Conservation (phyloP, 139 green algal genomes). For the Ostreobium quekettii region DNA sequence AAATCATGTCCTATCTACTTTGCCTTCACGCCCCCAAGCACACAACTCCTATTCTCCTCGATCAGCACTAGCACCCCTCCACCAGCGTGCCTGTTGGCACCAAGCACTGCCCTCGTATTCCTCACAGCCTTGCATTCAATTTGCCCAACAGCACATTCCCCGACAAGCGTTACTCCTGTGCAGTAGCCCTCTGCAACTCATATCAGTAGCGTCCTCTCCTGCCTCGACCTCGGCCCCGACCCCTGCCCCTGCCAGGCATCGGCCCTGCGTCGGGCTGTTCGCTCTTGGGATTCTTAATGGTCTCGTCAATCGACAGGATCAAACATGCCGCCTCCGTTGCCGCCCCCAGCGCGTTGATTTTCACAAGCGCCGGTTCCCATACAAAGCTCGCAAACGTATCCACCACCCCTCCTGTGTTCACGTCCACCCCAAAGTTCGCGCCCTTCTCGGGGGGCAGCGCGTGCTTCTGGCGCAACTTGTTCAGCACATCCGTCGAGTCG, state of each 20-base stretch:
- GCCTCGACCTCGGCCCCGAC: slow-evolving; percentile 27
- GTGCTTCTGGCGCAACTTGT: slow-evolving; percentile 96
- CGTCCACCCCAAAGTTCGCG: slow-evolving; percentile 83
- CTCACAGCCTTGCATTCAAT: too few species aligned
- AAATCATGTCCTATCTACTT: too few species aligned
- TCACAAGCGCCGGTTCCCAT: slow-evolving; percentile 92
- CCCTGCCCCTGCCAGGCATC: slow-evolving; percentile 26
- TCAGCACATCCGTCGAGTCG: slow-evolving; percentile 96
- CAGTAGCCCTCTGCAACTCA: too few species aligned
- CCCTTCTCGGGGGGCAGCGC: slow-evolving; percentile 47
- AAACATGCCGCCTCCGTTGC: slow-evolving; percentile 93
- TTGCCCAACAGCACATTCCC: too few species aligned
- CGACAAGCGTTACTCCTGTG: too few species aligned
- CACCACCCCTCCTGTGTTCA: slow-evolving; percentile 88
- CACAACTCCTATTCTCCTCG: too few species aligned
- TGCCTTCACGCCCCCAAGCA: too few species aligned
- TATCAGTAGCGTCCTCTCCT: too few species aligned
- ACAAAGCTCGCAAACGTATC: slow-evolving; percentile 92
- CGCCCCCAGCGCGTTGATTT: slow-evolving; percentile 87
- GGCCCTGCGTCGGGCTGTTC: slow-evolving; percentile 39
- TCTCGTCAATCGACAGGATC: slow-evolving; percentile 95
- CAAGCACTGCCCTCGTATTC: too few species aligned
- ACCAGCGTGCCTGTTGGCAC: too few species aligned
- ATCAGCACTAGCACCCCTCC: too few species aligned
- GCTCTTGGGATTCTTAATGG: slow-evolving; percentile 81